A percentile compares a stretch with the other conserved stretches of the same genome.
Conservation (phyloP, 2,329 filamentous ascomycete species). For the Amphichorda felina region DNA sequence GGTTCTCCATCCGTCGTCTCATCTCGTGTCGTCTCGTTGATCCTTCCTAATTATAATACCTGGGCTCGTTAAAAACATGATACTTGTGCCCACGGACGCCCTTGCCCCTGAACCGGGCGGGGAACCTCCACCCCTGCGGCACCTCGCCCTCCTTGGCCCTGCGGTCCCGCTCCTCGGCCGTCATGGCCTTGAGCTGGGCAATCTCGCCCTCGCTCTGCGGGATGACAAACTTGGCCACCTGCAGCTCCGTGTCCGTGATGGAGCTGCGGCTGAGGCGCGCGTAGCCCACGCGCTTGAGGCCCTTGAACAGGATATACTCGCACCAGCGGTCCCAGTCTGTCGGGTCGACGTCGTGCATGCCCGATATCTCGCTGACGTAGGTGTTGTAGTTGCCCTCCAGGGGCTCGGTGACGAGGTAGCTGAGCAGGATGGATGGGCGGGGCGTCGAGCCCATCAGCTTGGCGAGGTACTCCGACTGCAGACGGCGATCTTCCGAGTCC, state of each 20-base stretch:
- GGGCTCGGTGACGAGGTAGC: slow-evolving; percentile 86
- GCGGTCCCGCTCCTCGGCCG: slow-evolving; percentile 41
- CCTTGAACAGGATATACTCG: slow-evolving; percentile 96
- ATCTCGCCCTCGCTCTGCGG: slow-evolving; percentile 50
- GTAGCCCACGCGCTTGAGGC: slow-evolving; percentile 74
- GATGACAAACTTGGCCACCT: slow-evolving; percentile 90
- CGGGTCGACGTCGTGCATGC: slow-evolving; percentile 91
- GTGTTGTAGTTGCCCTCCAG: slow-evolving; percentile 92
- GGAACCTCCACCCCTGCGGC: slow-evolving; percentile 70
- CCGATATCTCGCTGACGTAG: slow-evolving; percentile 74
- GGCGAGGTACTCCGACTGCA: slow-evolving; percentile 78
- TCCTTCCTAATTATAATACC: slow-evolving; percentile 44
- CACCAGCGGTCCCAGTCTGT: slow-evolving; percentile 97
- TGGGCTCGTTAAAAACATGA: slow-evolving; percentile 88
- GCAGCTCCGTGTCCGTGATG: slow-evolving; percentile 94
- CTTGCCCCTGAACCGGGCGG: slow-evolving; percentile 68
- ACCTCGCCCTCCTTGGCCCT: slow-evolving; percentile 61
- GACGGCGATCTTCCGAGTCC: slow-evolving; percentile 78
- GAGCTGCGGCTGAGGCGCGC: slow-evolving; percentile 78
- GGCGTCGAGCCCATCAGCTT: slow-evolving; percentile 75
- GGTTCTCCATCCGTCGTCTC: no score
- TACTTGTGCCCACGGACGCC: slow-evolving; percentile 85
- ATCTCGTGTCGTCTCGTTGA: background rate
- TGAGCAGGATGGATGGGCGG: slow-evolving; percentile 74
- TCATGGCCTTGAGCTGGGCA: slow-evolving; percentile 23